Percentiles rank a stretch among this genome's conserved stretches.
Conservation (phyloP, 2,329 filamentous ascomycete species). For the Ophiostoma sp. region DNA sequence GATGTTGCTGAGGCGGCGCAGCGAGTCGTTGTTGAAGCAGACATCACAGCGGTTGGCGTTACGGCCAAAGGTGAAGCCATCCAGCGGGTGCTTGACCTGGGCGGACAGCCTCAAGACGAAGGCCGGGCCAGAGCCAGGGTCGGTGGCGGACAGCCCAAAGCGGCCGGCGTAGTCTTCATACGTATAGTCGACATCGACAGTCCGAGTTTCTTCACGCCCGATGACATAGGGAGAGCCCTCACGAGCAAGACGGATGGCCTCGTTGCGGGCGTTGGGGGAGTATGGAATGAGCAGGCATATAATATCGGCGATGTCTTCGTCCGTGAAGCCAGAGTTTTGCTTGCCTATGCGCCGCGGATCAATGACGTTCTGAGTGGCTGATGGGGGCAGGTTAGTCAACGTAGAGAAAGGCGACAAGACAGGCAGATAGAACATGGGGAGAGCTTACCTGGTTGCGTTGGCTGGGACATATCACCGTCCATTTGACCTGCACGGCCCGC, state of each 20-base stretch:
- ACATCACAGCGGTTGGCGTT: slow-evolving; percentile 68
- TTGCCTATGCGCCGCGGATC: slow-evolving; percentile 75
- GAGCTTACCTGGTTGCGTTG: slow-evolving; percentile 26
- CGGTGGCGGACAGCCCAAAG: slow-evolving; percentile 48
- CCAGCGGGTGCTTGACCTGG: slow-evolving; percentile 57
- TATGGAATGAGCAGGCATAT: slow-evolving; percentile 81
- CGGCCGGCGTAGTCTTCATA: slow-evolving; percentile 46
- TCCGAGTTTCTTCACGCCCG: slow-evolving; percentile 44
- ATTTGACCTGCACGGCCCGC: slow-evolving; percentile 21
- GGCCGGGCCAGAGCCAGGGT: slow-evolving; percentile 52
- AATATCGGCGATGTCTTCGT: slow-evolving; percentile 80
- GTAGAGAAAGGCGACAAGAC: too few species aligned
- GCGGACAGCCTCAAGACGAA: slow-evolving; percentile 78
- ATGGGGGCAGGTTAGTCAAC: background rate
- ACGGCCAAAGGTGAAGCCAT: slow-evolving; percentile 83
- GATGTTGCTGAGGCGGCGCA: slow-evolving; percentile 79
- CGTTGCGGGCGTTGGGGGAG: slow-evolving; percentile 64
- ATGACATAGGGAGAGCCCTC: slow-evolving; percentile 47
- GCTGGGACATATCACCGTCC: slow-evolving; percentile 27
- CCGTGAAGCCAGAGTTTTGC: slow-evolving; percentile 75
- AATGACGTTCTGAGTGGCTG: slow-evolving; percentile 69
- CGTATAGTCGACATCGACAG: slow-evolving; percentile 48
- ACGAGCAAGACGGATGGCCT: slow-evolving; percentile 52
- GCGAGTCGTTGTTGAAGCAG: slow-evolving; percentile 58
- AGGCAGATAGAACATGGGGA: background rate